Base-by-base conservation (phyloP, 441 rosid species). In the Brassica balearica region DNA sequence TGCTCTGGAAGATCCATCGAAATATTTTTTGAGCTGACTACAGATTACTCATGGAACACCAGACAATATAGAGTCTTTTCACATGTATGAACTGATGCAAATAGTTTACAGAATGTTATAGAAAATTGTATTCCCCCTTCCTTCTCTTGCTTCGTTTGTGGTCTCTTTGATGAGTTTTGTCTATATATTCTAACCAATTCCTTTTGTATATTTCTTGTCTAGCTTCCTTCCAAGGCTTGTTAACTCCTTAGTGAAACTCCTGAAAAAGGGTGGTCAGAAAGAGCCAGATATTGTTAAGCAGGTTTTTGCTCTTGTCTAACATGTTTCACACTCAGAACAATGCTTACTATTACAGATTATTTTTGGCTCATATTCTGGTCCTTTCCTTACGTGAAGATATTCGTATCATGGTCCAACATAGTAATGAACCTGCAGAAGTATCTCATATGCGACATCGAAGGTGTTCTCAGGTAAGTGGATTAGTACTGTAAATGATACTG, bases 281-380 rank as follows among this genome's bases (percentile, higher is more conserved):
- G 98, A 90, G 82, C 86, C 98, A 43, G 96, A 92, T 78, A 88
- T 89, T 76, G 74, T 94, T 74, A 92, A 92, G 84, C 94, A 91
- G 98, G 98, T 93, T 59, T 23, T 68, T 80, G 74, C 34, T 38
- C n/a, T 58, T 71, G 17, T 75, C 29, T 8, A 51, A 53, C 71
- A 51, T 51, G 38, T 34, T 65, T 5, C 56, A 23, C 36, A 11
- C 29, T 9, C 32, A 11, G 22, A 10, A 48, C 2, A 23, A 60
- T 41, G 34, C 62, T 10, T 38, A 2, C 15, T 15, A 17, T 55
- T 38, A 5, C 17, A 7, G 5, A 8, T 8, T 20, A 8, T 19
- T 5, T 15, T 41, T 27, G 20, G 4, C 77, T 73, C 64, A 67
- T 8, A 12, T 48, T 36, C 12, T 19, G 48, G 72, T 22, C 55